phyloP scores from a whole-genome alignment of 1,284 basidiomycete genomes.

The Cryptococcus depauperatus region DNA sequence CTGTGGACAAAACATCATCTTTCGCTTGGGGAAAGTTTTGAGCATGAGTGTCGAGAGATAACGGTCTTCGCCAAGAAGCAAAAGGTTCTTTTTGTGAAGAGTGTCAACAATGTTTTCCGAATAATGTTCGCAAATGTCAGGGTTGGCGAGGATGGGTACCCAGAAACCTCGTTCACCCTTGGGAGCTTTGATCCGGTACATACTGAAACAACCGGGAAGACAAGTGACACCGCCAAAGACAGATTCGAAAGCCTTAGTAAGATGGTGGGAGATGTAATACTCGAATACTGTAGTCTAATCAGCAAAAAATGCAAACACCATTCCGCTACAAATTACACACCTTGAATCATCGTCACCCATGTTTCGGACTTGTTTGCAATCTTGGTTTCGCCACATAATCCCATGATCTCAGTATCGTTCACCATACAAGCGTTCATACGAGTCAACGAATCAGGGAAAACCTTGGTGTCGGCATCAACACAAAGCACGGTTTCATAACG shows the following conservation, averaged over 20 bases:
- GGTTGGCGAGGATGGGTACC: constrained; percentile 96
- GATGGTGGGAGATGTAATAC: constrained; percentile 98
- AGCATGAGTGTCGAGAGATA: constrained; percentile 93
- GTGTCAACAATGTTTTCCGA: constrained; percentile 97
- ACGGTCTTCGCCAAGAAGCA: constrained; percentile 96
- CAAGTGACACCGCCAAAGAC: constrained; percentile 99
- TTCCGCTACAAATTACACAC: constrained; percentile 48
- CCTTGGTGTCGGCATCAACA: constrained; percentile 98
- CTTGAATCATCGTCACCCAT: constrained; percentile 93
- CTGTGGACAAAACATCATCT: constrained; percentile 98
- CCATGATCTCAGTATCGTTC: constrained; percentile 95
- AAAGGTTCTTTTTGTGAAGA: constrained; percentile 96
- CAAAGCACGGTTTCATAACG: constrained; percentile 92
- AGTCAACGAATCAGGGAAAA: constrained; percentile 87
- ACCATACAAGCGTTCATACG: constrained; percentile 93
- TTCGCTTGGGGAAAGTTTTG: constrained; percentile 97
- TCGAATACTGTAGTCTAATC: constrained; percentile 66
- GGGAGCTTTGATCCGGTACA: constrained; percentile 98
- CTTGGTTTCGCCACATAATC: constrained; percentile 96
- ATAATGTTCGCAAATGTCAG: constrained; percentile 94
- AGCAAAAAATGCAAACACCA: constrained; percentile 17
- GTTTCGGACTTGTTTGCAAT: constrained; percentile 97
- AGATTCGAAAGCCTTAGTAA: constrained; percentile 98
- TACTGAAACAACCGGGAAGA: constrained; percentile 97
- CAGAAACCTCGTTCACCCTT: constrained; percentile 87